phyloP scores from a whole-genome alignment of 805 yeast species.

The Blastobotrys muscicola region DNA sequence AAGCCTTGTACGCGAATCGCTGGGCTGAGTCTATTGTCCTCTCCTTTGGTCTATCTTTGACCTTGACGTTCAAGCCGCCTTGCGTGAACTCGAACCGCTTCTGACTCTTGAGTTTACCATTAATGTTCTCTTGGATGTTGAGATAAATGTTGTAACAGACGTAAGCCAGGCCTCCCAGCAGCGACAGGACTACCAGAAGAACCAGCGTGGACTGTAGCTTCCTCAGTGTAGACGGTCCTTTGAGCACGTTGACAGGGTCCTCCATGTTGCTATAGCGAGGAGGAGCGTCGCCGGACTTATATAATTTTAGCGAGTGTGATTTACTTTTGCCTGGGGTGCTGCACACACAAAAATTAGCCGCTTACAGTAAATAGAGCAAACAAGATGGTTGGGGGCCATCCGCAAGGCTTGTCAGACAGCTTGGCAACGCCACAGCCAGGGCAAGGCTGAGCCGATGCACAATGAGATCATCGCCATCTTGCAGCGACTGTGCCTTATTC shows the following conservation, averaged over 20 bases:
- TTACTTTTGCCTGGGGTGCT: background rate
- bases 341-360: too few relatives aligned
- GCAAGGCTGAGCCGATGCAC: background rate
- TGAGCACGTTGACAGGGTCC: background rate
- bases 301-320: too few relatives aligned
- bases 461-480: background rate
- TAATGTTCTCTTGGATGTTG: slow-evolving; percentile 7
- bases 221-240: background rate
- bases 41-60: slow-evolving; percentile 7
- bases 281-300: background rate
- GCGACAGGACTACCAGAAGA: slow-evolving; percentile 5
- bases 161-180: slow-evolving; percentile 11
- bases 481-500: background rate
- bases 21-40: slow-evolving; percentile 11
- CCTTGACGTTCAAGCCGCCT: slow-evolving; percentile 14
- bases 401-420: too few relatives aligned
- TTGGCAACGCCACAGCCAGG: background rate
- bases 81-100: slow-evolving; percentile 11
- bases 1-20: slow-evolving; percentile 6
- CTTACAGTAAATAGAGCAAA: too few relatives aligned
- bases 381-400: too few relatives aligned
- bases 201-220: slow-evolving; percentile 6
- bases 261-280: background rate
- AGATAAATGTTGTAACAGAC: slow-evolving; percentile 9
- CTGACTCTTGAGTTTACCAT: slow-evolving; percentile 9